phyloP scores from a whole-genome alignment of 202 grass and related monocot species.

The Brachypodium distachyon region DNA sequence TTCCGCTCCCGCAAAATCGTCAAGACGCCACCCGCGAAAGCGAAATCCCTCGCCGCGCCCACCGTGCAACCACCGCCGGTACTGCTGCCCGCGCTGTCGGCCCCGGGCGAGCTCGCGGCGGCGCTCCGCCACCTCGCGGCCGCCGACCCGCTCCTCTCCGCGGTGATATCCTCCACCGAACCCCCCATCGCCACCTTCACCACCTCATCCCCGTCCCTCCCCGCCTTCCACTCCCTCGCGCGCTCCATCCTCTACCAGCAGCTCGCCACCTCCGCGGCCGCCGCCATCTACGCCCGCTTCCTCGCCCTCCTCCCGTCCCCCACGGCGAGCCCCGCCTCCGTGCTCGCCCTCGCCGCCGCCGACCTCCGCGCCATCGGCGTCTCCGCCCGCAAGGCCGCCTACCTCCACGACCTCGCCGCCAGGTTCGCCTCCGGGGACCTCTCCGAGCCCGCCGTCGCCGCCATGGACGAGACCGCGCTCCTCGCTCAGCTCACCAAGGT shows the following conservation, averaged over 20 bases:
- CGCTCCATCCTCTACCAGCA: conserved; percentile 67
- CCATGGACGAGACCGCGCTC: conserved; percentile 51
- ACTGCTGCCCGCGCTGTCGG: conserved; percentile 26
- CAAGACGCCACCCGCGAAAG: conserved; percentile 6
- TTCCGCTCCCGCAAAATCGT: conserved; percentile 55
- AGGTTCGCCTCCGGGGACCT: conserved; percentile 41
- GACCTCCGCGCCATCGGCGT: conserved; percentile 57
- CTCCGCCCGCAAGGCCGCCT: conserved; percentile 56
- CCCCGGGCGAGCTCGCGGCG: conserved; percentile 9
- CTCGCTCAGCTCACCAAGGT: conserved; percentile 52
- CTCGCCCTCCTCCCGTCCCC: conserved; percentile 26
- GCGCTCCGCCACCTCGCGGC: conserved; percentile 35
- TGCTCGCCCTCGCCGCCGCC: conserved; percentile 43
- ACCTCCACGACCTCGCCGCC: conserved; percentile 51
- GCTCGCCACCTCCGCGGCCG: conserved; percentile 46
- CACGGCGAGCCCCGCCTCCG: conserved; percentile 22
- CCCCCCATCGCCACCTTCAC: conserved; percentile 41
- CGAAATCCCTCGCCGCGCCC: background rate
- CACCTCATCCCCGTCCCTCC: conserved; percentile 24
- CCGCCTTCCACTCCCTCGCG: conserved; percentile 57
- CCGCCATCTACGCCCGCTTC: conserved; percentile 54
- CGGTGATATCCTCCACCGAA: conserved; percentile 27
- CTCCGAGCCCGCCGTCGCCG: conserved; percentile 22
- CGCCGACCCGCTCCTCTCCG: conserved; percentile 30
- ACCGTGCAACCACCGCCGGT: background rate